Evolutionary conservation across 179 eudicot species (phyloP), one percentile per base, ranked within the genome.

Genomic region (Silene noctiflora): DNA sequence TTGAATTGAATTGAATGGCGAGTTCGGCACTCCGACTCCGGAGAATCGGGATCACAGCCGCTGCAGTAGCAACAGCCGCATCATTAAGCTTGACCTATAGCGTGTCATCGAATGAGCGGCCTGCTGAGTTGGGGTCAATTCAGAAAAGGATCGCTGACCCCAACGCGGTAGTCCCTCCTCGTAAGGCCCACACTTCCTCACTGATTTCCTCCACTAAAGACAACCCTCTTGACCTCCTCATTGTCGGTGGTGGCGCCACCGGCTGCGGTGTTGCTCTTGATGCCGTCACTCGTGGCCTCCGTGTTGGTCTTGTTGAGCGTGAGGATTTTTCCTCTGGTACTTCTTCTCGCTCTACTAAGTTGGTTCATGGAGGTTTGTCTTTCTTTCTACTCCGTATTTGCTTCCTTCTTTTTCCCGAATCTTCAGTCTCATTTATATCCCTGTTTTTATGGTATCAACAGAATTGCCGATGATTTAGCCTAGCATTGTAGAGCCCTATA

Each of bases 301-400:
- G 96, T 0, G 97, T 96, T 39, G 99, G 96, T 6, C 94, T 96
- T 27, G 98, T 96, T 1, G 99, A 96, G 84, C 81, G 98, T 2
- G 98, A 96, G 71, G 99, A 96, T 77, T 96, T 96, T 83, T 81
- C 99, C 0, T 90, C 99, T 0, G 99, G 99, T 1, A 91, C 99
- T 6, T 96, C 99, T 21, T 96, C 99, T 0, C 79, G 99, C 75
- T 96, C 99, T 16, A 96, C 99, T 5, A 96, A 96, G 78, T 79
- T 96, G 4, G 85, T 96, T 77, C 99, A 96, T 46, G 99, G 99
- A 91, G 99, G 99, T 89, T 25, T 63, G 74, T 73, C 17, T 4
- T 35, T 31, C 3, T 21, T 48, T 22, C 3, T 27, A 7, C 29
- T 27, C 2, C 29, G 1, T 27, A 27, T 27, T 27, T 27, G 1